Base-by-base conservation (phyloP, 176 grass and related monocot species). In the Eleusine coracana region DNA sequence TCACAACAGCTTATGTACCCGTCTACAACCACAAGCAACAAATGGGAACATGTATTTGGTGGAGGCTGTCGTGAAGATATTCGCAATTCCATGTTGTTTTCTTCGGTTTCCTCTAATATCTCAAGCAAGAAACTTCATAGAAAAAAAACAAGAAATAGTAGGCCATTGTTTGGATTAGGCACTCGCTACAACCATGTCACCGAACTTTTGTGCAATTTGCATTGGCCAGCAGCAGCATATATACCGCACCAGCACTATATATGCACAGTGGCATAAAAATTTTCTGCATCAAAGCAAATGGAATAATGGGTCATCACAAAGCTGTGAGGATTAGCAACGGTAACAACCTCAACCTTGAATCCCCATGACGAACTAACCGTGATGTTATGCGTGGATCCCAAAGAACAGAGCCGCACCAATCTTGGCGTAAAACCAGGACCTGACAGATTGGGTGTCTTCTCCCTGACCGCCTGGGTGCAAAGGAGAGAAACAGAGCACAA, bases 101-200 rank as follows among this genome's bases (percentile, higher is more conserved):
- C 44, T 73, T 73, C 14, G 12, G 44, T 73, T 15, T 50, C 25
- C 69, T 71, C 42, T 28, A 71, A 71, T 49, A 71, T 72, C 70
- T 72, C 42, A 46, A 48, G 2, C 5, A 29, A 48, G 49, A 49
- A 17, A 62, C 11, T 34, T 34, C 31, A 34, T 34, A 34, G 31
- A 34, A 34, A 34, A 34, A 34, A 28, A 4, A 13, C 4, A 60
- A 0, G 15, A 15, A 15, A 10, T 3, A 66, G 14, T 5, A 66
- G 13, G 16, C 13, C 16, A 34, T 34, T 34, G 31, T 34, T 67
- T 8, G 65, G 34, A 4, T 67, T 10, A 38, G 28, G 28, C 65
- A 39, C 6, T 23, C 13, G 0, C 5, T 7, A 9, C 15, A 28
- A 39, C 15, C 21, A n/a, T n/a, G n/a, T n/a, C n/a, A 2, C 10